A percentile compares a stretch with the other conserved stretches of the same genome.
Conservation (phyloP, 768 basidiomycete genomes). For the Termitomyces sp. region DNA sequence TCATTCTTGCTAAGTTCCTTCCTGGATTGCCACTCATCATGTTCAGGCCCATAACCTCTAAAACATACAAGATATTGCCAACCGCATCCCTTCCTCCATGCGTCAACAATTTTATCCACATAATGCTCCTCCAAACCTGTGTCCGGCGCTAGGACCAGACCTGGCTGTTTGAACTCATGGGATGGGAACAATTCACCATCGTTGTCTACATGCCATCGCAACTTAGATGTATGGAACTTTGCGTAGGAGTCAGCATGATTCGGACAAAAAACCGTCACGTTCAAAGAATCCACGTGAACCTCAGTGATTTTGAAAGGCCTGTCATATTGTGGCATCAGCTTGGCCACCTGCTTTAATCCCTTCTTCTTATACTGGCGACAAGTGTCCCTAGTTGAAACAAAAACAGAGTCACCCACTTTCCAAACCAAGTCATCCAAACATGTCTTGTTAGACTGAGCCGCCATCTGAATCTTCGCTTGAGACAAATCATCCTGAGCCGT, state of each 20-base stretch:
- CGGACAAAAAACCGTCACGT: not conserved
- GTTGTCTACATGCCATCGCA: not conserved
- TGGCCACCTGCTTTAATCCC: slow-evolving; percentile 10
- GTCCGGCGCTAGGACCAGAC: too few relatives aligned
- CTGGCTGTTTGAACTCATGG: too few relatives aligned
- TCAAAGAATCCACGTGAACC: not conserved
- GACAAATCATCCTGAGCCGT: slow-evolving; percentile 11
- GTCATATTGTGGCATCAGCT: not conserved
- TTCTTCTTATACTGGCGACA: slow-evolving; percentile 15
- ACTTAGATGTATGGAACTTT: not conserved
- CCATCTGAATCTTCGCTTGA: slow-evolving; percentile 17
- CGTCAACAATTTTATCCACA: not conserved
- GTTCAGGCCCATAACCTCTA: not conserved
- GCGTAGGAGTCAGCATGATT: too few relatives aligned
- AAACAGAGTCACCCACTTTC: slow-evolving; percentile 18
- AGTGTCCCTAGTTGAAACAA: slow-evolving; percentile 22
- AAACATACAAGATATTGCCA: not conserved
- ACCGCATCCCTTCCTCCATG: not conserved
- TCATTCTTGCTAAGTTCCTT: not conserved
- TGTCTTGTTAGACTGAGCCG: slow-evolving; percentile 13
- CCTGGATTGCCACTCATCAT: not conserved
- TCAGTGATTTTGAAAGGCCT: not conserved
- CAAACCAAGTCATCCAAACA: not conserved
- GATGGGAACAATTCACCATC: too few relatives aligned
- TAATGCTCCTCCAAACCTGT: not conserved